phyloP scores from a whole-genome alignment of 2,329 filamentous ascomycete species.

The Colletotrichum lini region DNA sequence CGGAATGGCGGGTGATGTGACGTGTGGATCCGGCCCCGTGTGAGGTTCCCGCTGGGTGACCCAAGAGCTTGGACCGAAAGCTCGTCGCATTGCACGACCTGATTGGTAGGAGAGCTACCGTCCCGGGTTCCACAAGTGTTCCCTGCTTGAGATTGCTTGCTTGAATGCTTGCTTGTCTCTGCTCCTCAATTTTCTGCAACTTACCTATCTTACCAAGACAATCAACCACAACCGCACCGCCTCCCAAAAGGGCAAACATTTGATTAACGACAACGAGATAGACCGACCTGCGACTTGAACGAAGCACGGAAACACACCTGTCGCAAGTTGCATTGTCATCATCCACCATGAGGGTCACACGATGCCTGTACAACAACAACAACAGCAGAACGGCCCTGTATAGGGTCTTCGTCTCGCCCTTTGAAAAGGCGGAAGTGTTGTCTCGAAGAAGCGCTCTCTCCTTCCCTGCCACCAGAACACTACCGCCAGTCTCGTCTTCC shows the following conservation, averaged over 20 bases:
- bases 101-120: conserved; percentile 32
- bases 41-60: conserved; percentile 8
- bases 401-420: conserved; percentile 60
- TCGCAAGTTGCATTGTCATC: conserved; percentile 13
- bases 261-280: not conserved
- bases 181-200: conserved; percentile 1
- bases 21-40: not conserved
- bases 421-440: conserved; percentile 48
- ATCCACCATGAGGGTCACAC: conserved; percentile 59
- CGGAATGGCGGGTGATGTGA: conserved; percentile 6
- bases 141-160: not conserved
- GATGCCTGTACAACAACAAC: conserved; percentile 56
- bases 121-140: not conserved
- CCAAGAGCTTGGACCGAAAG: conserved; percentile 39
- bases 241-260: not conserved
- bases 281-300: conserved; percentile 1
- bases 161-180: not conserved
- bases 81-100: conserved; percentile 25
- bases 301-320: not conserved
- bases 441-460: conserved; percentile 44
- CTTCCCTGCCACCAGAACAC: conserved; percentile 10
- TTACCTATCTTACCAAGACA: not conserved
- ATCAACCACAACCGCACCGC: not conserved
- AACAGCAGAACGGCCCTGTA: conserved; percentile 62
- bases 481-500: not conserved